phyloP scores from a whole-genome alignment of 2,329 filamentous ascomycete species.

The Eutypella sp. region DNA sequence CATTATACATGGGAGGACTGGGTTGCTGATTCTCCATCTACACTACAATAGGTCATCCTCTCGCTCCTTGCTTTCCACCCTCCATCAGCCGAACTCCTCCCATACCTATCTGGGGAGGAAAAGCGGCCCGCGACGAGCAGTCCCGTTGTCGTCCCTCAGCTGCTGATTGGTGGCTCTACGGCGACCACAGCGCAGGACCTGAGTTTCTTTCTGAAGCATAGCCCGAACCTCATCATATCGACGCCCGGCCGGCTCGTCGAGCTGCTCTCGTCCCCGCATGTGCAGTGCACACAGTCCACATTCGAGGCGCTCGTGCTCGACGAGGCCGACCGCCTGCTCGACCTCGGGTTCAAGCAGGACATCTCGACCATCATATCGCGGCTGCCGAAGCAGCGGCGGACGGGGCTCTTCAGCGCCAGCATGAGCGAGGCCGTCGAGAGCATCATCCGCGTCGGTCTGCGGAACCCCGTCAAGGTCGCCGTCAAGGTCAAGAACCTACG shows the following conservation, averaged over 20 bases:
- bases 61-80: conserved; percentile 78
- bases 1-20: not conserved
- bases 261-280: conserved; percentile 77
- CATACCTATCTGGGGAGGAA: conserved; percentile 48
- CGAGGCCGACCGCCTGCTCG: conserved; percentile 87
- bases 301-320: conserved; percentile 93
- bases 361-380: conserved; percentile 78
- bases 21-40: not conserved
- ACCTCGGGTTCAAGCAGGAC: conserved; percentile 90
- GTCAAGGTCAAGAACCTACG: conserved; percentile 80
- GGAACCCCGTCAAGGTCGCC: conserved; percentile 91
- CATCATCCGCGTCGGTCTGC: conserved; percentile 83
- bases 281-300: conserved; percentile 80
- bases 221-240: conserved; percentile 83
- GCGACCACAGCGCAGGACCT: conserved; percentile 82
- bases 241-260: conserved; percentile 89
- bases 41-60: not conserved
- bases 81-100: conserved; percentile 64
- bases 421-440: conserved; percentile 94
- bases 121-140: conserved; percentile 44
- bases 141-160: conserved; percentile 70
- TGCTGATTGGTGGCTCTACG: conserved; percentile 75
- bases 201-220: conserved; percentile 74
- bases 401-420: conserved; percentile 89
- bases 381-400: conserved; percentile 87